phyloP scores from a whole-genome alignment of 176 grass and related monocot genomes.

The Oryza australiensis region DNA sequence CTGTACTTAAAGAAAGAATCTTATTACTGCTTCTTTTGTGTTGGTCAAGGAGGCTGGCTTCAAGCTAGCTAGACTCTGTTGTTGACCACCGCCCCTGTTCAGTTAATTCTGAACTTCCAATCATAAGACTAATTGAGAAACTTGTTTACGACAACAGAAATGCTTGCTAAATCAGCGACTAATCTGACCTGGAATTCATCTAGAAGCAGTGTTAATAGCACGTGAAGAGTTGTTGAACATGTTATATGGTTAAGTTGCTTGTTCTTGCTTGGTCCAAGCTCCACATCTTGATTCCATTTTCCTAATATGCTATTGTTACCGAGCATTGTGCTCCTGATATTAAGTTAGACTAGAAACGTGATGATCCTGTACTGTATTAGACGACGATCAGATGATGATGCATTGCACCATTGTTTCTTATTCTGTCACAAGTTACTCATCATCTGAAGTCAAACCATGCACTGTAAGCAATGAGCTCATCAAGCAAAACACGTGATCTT shows the following conservation, averaged over 20 bases:
- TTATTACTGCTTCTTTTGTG: conserved; percentile 21
- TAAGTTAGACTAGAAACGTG: neutral
- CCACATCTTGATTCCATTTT: neutral
- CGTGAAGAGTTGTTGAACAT: neutral
- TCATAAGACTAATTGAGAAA: neutral
- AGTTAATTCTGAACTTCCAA: conserved; percentile 12
- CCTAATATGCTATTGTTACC: neutral
- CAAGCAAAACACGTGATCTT: neutral
- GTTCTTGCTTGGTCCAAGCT: neutral
- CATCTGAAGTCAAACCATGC: neutral
- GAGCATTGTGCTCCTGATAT: neutral
- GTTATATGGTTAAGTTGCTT: conserved; percentile 7
- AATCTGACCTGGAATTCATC: neutral
- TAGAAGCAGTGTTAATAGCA: neutral
- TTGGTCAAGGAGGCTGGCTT: neutral
- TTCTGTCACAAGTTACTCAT: neutral
- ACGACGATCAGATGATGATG: neutral
- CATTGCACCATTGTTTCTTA: neutral
- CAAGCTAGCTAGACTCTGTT: neutral
- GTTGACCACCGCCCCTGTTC: conserved; percentile 29
- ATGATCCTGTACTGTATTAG: neutral
- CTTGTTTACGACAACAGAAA: neutral
- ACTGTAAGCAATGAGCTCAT: neutral
- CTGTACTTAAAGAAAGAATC: no score
- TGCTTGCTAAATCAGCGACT: neutral